Evolutionary conservation across 495 filamentous ascomycete genomes (phyloP).

Genomic region (Talaromyces liani): DNA sequence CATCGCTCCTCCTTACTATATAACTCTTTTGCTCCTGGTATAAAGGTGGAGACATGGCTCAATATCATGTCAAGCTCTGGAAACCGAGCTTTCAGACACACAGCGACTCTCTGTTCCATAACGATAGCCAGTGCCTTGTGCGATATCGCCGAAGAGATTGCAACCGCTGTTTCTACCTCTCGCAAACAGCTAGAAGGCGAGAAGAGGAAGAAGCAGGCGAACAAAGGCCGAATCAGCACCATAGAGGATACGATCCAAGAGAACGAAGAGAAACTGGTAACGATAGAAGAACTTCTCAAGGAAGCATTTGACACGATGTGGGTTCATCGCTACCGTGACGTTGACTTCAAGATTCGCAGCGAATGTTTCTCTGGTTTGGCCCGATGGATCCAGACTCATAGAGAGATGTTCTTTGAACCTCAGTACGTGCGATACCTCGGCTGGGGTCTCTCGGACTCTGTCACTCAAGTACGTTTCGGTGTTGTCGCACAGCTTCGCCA

Average conservation of each 20-base stretch:
- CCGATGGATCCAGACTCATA: constrained; percentile 75
- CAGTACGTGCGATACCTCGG: constrained; percentile 86
- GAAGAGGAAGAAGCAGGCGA: constrained; percentile 65
- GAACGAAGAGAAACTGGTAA: constrained; percentile 53
- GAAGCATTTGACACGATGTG: constrained; percentile 86
- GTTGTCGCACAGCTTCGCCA: constrained; percentile 73
- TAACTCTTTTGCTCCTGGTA: constrained; percentile 63
- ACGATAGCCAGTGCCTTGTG: constrained; percentile 66
- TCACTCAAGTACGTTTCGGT: constrained; percentile 60
- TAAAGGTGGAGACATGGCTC: constrained; percentile 82
- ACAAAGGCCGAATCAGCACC: constrained; percentile 62
- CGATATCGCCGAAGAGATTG: constrained; percentile 51
- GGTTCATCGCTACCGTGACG: constrained; percentile 88
- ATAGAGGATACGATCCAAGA: constrained; percentile 63
- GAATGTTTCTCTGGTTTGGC: constrained; percentile 81
- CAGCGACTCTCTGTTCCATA: constrained; percentile 73
- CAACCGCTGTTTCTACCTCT: constrained; percentile 63
- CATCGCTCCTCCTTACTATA: constrained; percentile 71
- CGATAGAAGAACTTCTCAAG: constrained; percentile 59
- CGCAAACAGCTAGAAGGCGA: constrained; percentile 76
- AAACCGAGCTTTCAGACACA: constrained; percentile 86
- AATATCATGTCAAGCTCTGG: constrained; percentile 75
- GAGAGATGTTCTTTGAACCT: constrained; percentile 80
- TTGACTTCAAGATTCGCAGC: constrained; percentile 77
- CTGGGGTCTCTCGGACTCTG: constrained; percentile 82